A percentile compares a stretch with the other conserved stretches of the same genome.
Conservation (phyloP, 1,139 yeast species). For the Casaregolazyma lundiana region DNA sequence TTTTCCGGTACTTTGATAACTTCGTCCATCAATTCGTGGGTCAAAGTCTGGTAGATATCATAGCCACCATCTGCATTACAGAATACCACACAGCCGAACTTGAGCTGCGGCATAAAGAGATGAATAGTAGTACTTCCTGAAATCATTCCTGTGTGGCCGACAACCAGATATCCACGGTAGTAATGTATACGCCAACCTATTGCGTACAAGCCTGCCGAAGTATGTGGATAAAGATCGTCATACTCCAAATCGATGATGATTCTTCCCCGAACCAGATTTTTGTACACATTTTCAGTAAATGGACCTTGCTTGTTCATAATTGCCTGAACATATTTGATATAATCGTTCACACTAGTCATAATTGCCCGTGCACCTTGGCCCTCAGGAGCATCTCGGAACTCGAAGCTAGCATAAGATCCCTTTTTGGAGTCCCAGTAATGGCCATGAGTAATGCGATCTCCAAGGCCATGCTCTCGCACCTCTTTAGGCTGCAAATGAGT, state of each 20-base stretch:
- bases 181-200: neutral
- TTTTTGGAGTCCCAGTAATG: neutral
- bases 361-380: neutral
- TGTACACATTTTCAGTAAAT: neutral
- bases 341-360: neutral
- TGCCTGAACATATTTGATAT: neutral
- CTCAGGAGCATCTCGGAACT: slow-evolving; percentile 1
- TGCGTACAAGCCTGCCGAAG: neutral
- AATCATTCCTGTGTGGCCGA: neutral
- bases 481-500: neutral
- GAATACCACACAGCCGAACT: neutral
- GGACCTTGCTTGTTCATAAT: neutral
- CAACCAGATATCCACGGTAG: neutral
- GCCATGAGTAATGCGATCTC: neutral
- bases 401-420: neutral
- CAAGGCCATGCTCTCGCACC: neutral
- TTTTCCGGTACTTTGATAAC: neutral
- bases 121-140: slow-evolving; percentile 1
- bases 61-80: neutral
- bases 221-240: neutral
- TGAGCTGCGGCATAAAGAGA: neutral
- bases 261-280: neutral
- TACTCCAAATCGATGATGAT: neutral
- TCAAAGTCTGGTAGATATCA: neutral
- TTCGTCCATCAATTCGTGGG: neutral